phyloP scores from a whole-genome alignment of 2,329 filamentous ascomycete genomes.

The Epichloe aotearoae region DNA sequence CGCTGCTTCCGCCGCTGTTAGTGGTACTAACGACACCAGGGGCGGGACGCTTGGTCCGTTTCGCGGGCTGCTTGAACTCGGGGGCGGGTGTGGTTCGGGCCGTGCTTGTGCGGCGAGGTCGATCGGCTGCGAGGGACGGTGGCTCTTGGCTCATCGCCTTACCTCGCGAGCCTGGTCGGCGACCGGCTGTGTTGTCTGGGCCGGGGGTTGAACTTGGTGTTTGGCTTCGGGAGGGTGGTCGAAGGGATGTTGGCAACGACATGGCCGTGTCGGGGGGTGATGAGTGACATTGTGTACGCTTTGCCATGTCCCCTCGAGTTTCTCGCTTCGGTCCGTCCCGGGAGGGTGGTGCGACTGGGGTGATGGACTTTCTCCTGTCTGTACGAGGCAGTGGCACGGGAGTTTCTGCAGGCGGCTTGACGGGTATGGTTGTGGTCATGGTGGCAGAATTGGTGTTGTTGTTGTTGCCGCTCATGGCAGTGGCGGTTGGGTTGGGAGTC shows the following conservation, averaged over 20 bases:
- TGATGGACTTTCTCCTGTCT: conserved; percentile 19
- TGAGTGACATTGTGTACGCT: conserved; percentile 26
- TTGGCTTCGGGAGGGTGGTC: conserved; percentile 20
- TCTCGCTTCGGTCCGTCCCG: conserved; percentile 27
- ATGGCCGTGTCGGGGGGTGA: conserved; percentile 6
- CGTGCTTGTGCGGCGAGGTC: conserved; percentile 42
- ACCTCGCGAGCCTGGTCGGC: conserved; percentile 39
- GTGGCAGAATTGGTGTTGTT: conserved; percentile 6
- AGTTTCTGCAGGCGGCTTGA: conserved; percentile 22
- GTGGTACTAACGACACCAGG: conserved; percentile 57
- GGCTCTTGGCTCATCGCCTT: conserved; percentile 40
- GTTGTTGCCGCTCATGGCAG: neutral
- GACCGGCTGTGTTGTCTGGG: conserved; percentile 21
- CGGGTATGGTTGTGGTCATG: conserved; percentile 16
- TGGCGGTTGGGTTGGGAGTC: conserved; percentile 12
- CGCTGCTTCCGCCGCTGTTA: conserved; percentile 47
- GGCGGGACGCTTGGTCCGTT: conserved; percentile 55
- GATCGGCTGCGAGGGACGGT: conserved; percentile 36
- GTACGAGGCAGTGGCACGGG: conserved; percentile 24
- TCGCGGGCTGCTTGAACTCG: conserved; percentile 29
- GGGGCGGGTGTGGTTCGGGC: conserved; percentile 44
- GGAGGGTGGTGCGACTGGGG: conserved; percentile 16
- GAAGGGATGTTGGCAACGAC: conserved; percentile 4
- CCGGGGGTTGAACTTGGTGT: conserved; percentile 22
- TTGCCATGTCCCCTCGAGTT: conserved; percentile 30